Evolutionary conservation across 768 basidiomycete species (phyloP).

Genomic region (Phylloporus sp.): DNA sequence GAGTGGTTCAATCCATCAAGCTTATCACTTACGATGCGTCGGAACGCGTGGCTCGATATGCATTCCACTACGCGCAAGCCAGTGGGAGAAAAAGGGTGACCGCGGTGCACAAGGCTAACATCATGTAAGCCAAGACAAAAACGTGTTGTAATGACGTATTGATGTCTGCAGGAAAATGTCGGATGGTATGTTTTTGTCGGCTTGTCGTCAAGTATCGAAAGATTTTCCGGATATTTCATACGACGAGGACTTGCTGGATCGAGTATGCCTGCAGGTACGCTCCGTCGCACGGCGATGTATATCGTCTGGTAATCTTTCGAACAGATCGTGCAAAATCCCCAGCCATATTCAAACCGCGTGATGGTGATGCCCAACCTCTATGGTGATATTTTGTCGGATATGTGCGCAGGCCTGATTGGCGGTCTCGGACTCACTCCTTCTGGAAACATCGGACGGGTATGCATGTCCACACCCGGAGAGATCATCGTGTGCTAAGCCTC

Average conservation of each 20-base stretch:
- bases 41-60: conserved; percentile 96
- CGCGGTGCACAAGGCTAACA: conserved; percentile 99
- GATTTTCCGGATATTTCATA: conserved; percentile 91
- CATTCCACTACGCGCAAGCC: conserved; percentile 94
- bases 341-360: conserved; percentile 90
- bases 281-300: neutral
- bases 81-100: conserved; percentile 89
- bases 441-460: conserved; percentile 91
- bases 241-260: conserved; percentile 95
- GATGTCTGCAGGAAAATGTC: conserved; percentile 86
- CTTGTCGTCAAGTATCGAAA: conserved; percentile 93
- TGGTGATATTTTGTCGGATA: conserved; percentile 93
- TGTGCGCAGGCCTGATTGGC: conserved; percentile 98
- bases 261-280: conserved; percentile 85
- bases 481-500: conserved; percentile 15
- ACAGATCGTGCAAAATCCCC: conserved; percentile 88
- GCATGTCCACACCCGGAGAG: conserved; percentile 22
- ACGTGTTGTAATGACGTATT: conserved; percentile 8
- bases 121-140: conserved; percentile 64
- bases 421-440: conserved; percentile 96
- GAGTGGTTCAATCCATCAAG: conserved; percentile 99
- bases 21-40: conserved; percentile 99
- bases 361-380: conserved; percentile 99
- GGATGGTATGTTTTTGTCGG: conserved; percentile 98
- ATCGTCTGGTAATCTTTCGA: neutral